Conservation (phyloP, 1,284 basidiomycete species). For the Pascua sp. region DNA sequence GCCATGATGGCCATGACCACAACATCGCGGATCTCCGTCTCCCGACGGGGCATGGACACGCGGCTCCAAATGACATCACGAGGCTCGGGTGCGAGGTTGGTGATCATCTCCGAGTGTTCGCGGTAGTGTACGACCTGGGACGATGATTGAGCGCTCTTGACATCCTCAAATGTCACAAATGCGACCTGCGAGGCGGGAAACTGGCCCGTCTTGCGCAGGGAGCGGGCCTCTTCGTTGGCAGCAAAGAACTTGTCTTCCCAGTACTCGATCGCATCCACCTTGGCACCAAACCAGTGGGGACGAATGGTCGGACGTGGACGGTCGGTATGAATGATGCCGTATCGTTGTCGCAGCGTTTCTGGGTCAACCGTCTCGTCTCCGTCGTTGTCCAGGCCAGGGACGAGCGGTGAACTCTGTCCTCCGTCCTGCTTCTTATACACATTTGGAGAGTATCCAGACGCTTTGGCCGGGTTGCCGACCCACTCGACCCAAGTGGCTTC, state of each 20-base stretch:
- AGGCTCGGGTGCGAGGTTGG: constrained; percentile 83
- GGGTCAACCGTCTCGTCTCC: constrained; percentile 4
- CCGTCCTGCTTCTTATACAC: constrained; percentile 24
- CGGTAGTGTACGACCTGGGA: constrained; percentile 78
- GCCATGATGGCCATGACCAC: constrained; percentile 67
- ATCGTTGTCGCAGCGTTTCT: constrained; percentile 16
- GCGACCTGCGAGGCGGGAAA: constrained; percentile 78
- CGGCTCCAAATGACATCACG: constrained; percentile 94
- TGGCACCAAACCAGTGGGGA: constrained; percentile 45
- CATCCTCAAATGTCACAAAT: constrained; percentile 96
- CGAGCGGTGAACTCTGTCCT: constrained; percentile 45
- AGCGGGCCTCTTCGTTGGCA: constrained; percentile 65
- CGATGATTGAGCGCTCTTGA: constrained; percentile 89
- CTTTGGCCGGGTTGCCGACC: constrained; percentile 82
- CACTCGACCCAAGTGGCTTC: constrained; percentile 84
- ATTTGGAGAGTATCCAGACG: constrained; percentile 35
- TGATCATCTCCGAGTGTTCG: constrained; percentile 62
- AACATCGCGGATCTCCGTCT: constrained; percentile 62
- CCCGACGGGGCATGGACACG: constrained; percentile 63
- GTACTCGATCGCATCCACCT: constrained; percentile 80
- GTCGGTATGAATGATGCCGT: constrained; percentile 28
- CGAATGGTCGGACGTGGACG: constrained; percentile 36
- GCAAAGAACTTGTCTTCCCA: constrained; percentile 71
- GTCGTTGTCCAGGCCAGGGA: constrained; percentile 52
- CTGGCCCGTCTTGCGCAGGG: constrained; percentile 51